A percentile compares a stretch with the other conserved stretches of the same genome.
Conservation (phyloP, 495 filamentous ascomycete genomes). For the Baudoinia panamericana region DNA sequence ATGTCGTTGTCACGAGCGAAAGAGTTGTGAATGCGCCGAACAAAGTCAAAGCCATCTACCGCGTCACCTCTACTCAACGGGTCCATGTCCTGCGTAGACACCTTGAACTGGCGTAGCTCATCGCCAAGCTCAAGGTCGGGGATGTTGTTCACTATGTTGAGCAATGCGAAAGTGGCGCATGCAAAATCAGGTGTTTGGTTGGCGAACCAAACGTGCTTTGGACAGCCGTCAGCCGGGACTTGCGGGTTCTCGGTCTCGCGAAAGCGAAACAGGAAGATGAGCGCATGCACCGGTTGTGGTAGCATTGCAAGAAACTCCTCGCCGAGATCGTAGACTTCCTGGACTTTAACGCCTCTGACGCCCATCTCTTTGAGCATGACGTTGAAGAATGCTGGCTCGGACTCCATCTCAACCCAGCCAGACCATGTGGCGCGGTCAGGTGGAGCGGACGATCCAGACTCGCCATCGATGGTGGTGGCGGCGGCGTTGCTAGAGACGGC, state of each 20-base stretch:
- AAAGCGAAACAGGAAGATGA: conserved; percentile 74
- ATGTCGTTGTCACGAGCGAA: conserved; percentile 74
- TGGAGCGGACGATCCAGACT: neutral
- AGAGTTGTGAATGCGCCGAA: conserved; percentile 74
- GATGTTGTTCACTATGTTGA: conserved; percentile 87
- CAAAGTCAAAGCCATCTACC: conserved; percentile 59
- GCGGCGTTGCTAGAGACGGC: neutral
- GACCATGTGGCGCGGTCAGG: conserved; percentile 37
- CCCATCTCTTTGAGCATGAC: conserved; percentile 69
- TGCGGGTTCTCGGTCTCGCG: conserved; percentile 39
- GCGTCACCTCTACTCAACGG: conserved; percentile 63
- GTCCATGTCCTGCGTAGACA: conserved; percentile 50
- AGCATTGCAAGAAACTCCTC: conserved; percentile 47
- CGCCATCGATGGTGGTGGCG: neutral
- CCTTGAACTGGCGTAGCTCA: conserved; percentile 54
- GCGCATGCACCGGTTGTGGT: conserved; percentile 11
- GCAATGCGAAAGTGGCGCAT: conserved; percentile 75
- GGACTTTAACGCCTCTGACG: conserved; percentile 55
- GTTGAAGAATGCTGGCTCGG: conserved; percentile 79
- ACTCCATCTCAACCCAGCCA: conserved; percentile 83
- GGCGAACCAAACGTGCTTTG: conserved; percentile 76
- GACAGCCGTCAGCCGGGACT: conserved; percentile 39
- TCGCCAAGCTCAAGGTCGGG: conserved; percentile 49
- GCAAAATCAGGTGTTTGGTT: conserved; percentile 78
- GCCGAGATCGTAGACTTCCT: conserved; percentile 69